phyloP scores from a whole-genome alignment of 306 rosid species.

The Abrus pulchellus region DNA sequence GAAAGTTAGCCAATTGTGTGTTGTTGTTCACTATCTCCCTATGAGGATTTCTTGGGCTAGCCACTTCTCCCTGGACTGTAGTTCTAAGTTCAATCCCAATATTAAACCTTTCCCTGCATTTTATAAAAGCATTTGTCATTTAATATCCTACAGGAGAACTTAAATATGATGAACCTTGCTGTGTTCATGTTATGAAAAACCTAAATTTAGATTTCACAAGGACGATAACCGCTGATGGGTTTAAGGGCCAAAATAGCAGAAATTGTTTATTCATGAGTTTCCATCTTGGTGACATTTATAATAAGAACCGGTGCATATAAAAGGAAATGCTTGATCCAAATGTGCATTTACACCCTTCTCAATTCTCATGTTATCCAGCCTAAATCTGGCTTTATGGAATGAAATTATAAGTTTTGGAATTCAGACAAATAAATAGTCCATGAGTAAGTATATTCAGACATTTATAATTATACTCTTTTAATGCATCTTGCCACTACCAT shows the following conservation, averaged over 20 bases:
- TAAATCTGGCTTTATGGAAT: neutral
- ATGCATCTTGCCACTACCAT: conserved; percentile 2
- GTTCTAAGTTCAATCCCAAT: conserved; percentile 38
- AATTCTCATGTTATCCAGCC: neutral
- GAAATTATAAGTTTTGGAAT: neutral
- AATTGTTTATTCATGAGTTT: neutral
- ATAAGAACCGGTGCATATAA: neutral
- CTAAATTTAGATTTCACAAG: conserved; percentile 9
- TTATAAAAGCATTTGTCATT: conserved; percentile 7
- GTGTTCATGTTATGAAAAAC: neutral
- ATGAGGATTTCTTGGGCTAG: conserved; percentile 35
- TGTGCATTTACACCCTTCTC: conserved; percentile 1
- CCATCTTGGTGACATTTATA: neutral
- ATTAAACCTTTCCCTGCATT: conserved; percentile 76
- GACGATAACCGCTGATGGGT: neutral
- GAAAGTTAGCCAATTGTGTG: conserved; percentile 28
- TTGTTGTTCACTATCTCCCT: conserved; percentile 38
- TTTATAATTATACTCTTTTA: neutral
- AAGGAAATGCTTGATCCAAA: conserved; percentile 31
- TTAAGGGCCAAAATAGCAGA: neutral
- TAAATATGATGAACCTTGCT: neutral
- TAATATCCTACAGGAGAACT: neutral
- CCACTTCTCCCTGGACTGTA: conserved; percentile 43
- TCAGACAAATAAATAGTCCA: neutral
- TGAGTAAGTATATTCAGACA: neutral